A percentile compares a stretch with the other conserved stretches of the same genome.
phyloP scores from a whole-genome alignment of 805 yeast genomes.

The Metschnikowia koreensis region DNA sequence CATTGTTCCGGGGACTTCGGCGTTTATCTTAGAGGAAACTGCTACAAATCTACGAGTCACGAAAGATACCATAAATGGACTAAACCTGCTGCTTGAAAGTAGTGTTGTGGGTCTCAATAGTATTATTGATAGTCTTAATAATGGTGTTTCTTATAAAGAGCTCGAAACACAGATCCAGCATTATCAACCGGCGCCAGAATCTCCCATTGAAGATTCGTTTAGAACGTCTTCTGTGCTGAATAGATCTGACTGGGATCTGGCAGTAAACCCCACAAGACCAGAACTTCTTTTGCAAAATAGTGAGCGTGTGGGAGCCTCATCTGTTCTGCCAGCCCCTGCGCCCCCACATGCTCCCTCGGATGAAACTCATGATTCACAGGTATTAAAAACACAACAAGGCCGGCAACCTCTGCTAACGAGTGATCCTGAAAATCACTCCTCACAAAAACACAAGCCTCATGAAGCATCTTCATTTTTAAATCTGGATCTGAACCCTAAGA shows the following conservation, averaged over 20 bases:
- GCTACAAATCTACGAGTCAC: slow-evolving; percentile 28
- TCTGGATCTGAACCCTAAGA: not conserved
- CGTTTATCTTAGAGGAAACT: slow-evolving; percentile 47
- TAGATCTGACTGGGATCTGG: slow-evolving; percentile 4
- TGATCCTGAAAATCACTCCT: too few relatives aligned
- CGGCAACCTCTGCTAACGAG: too few relatives aligned
- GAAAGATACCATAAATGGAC: slow-evolving; percentile 35
- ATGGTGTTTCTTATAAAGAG: slow-evolving; percentile 39
- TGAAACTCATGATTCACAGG: not conserved
- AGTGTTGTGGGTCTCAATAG: slow-evolving; percentile 9
- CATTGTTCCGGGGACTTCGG: slow-evolving; percentile 51
- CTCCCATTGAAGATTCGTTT: slow-evolving; percentile 5
- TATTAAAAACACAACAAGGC: too few relatives aligned
- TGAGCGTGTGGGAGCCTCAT: slow-evolving; percentile 3
- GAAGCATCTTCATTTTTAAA: not conserved
- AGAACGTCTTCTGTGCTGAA: slow-evolving; percentile 3
- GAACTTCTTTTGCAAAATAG: slow-evolving; percentile 11
- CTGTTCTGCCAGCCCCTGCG: not conserved
- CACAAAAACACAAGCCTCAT: too few relatives aligned
- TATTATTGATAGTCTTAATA: slow-evolving; percentile 18
- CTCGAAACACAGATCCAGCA: slow-evolving; percentile 40
- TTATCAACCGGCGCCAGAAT: slow-evolving; percentile 29
- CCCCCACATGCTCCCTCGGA: not conserved
- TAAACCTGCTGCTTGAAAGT: slow-evolving; percentile 8
- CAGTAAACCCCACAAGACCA: slow-evolving; percentile 2